Evolutionary conservation across 176 grass and related monocot genomes (phyloP).

Genomic region (Eleusine coracana): DNA sequence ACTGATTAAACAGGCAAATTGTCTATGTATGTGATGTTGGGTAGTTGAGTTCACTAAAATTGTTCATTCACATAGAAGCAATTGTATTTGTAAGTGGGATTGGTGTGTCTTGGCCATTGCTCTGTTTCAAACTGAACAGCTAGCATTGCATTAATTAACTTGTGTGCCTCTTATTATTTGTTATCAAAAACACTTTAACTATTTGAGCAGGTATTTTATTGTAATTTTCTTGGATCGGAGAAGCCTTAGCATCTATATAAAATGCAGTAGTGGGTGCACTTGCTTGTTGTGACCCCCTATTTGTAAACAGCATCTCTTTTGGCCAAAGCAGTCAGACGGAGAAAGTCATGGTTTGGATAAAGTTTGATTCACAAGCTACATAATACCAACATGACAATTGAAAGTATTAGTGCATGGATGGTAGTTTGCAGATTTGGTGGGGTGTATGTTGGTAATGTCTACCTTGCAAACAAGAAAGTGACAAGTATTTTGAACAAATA

Average conservation of each 20-base stretch:
- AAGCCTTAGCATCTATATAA: conserved; percentile 25
- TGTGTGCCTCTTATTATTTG: neutral
- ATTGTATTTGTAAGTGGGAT: neutral
- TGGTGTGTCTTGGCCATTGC: neutral
- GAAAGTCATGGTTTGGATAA: neutral
- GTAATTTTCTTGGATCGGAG: conserved; percentile 3
- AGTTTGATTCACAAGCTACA: neutral
- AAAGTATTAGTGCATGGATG: neutral
- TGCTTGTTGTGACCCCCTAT: neutral
- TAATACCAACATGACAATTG: neutral
- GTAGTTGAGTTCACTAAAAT: conserved; percentile 4
- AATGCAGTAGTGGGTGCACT: neutral
- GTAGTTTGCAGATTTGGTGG: neutral
- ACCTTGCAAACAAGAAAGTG: neutral
- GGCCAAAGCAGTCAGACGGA: neutral
- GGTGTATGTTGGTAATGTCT: neutral
- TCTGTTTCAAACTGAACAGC: conserved; percentile 25
- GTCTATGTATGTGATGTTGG: conserved; percentile 8
- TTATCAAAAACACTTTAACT: conserved; percentile 2
- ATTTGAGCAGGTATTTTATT: conserved; percentile 17
- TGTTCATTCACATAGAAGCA: neutral
- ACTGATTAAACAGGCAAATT: conserved; percentile 4
- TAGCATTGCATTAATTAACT: neutral
- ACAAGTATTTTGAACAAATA: neutral
- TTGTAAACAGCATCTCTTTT: conserved; percentile 6